These are phyloP conservation scores for Mollisia scopiformis DNA, from an alignment of 2,329 filamentous ascomycete genomes.

Conservation along the genomic window DNA sequence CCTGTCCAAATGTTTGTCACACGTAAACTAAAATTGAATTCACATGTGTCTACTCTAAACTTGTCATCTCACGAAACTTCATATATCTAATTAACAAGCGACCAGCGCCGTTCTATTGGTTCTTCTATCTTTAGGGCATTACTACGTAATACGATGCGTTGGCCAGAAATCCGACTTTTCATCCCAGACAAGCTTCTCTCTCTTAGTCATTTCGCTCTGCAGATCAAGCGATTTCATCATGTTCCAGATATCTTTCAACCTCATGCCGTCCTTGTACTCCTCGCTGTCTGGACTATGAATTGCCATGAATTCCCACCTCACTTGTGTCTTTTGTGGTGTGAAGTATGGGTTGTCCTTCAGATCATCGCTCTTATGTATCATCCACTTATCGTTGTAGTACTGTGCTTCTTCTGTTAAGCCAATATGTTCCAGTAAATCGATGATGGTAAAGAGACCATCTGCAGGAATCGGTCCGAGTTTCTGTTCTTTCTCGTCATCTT, in stretches of 20 bases:
- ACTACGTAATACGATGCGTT: too few species aligned
- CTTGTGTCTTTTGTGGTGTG: not conserved
- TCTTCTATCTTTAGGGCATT: too few species aligned
- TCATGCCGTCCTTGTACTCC: not conserved
- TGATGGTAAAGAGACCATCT: conserved; percentile 16
- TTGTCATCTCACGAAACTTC: too few species aligned
- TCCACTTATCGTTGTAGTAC: conserved; percentile 4
- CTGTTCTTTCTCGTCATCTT: conserved; percentile 11
- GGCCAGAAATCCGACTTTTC: too few species aligned
- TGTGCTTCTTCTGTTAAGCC: conserved; percentile 2
- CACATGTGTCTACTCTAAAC: too few species aligned
- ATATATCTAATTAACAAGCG: too few species aligned
- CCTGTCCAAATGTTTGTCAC: too few species aligned
- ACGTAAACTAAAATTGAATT: too few species aligned
- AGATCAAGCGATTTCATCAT: not conserved
- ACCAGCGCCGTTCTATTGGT: too few species aligned
- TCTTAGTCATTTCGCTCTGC: too few species aligned
- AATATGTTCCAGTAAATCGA: conserved; percentile 16
- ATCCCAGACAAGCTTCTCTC: too few species aligned
- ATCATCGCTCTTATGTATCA: not conserved
- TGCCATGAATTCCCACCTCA: not conserved
- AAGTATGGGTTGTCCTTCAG: not conserved
- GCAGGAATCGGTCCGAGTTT: conserved; percentile 19
- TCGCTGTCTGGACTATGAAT: not conserved
- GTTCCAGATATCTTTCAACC: not conserved